Percentiles rank a stretch among this genome's conserved stretches.
These are phyloP conservation scores for Cucumis melo DNA, from an alignment of 306 rosid genomes.

Conservation along the genomic window DNA sequence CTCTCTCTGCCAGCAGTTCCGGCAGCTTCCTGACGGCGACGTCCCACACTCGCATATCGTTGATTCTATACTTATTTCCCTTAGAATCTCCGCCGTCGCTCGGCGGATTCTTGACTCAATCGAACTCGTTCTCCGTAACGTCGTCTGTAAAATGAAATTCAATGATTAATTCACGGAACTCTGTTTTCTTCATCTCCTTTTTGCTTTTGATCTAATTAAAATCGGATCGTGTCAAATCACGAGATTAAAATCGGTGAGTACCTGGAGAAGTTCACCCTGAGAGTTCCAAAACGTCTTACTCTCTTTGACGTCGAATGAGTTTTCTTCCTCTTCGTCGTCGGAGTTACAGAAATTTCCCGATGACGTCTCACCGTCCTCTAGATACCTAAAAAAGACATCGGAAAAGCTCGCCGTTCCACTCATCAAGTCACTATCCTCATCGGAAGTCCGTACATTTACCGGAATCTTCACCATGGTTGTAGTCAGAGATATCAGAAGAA, in stretches of 20 bases:
- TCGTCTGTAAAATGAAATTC: not conserved
- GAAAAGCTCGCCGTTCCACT: not conserved
- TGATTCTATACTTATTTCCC: constrained; percentile 14
- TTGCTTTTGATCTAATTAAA: not conserved
- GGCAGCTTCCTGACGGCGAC: constrained; percentile 32
- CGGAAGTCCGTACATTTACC: not conserved
- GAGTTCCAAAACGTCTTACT: not conserved
- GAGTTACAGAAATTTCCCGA: not conserved
- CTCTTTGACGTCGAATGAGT: not conserved
- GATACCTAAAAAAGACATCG: not conserved
- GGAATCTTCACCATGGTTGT: not conserved
- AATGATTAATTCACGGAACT: not conserved
- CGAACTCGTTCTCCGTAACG: constrained; percentile 25
- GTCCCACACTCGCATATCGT: constrained; percentile 33
- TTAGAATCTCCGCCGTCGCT: constrained; percentile 39
- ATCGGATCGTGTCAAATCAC: not conserved
- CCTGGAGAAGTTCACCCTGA: not conserved
- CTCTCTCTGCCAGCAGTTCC: constrained; percentile 47
- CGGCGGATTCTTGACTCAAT: constrained; percentile 40
- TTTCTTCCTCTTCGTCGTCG: not conserved
- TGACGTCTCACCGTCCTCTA: not conserved
- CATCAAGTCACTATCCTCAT: not conserved
- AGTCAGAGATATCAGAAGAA: not conserved
- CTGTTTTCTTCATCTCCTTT: not conserved
- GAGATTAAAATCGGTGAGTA: not conserved